Evolutionary conservation across 2,329 filamentous ascomycete genomes (phyloP).

Genomic region (Reticulascus tulasneorum): DNA sequence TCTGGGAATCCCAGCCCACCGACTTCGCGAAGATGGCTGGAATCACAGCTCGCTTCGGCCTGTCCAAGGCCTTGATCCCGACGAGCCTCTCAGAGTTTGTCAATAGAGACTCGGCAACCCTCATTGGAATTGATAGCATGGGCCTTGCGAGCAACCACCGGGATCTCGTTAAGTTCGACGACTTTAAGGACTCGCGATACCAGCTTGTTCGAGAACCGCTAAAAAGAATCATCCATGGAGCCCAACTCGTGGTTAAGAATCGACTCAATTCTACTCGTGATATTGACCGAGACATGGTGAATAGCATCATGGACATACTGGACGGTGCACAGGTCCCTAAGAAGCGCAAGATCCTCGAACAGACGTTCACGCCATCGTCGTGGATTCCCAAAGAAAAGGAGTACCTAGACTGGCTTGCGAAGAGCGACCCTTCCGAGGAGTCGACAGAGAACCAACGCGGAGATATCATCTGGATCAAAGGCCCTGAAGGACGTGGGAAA

Average conservation of each 20-base stretch:
- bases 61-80: slow-evolving; percentile 25
- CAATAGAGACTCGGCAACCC: slow-evolving; percentile 32
- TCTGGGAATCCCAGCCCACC: slow-evolving; percentile 35
- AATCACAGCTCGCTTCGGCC: too few relatives aligned
- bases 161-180: slow-evolving; percentile 37
- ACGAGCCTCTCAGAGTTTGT: slow-evolving; percentile 34
- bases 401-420: slow-evolving; percentile 30
- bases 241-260: slow-evolving; percentile 29
- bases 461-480: slow-evolving; percentile 35
- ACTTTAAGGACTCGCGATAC: slow-evolving; percentile 32
- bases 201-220: slow-evolving; percentile 31
- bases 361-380: slow-evolving; percentile 28
- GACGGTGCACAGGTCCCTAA: slow-evolving; percentile 28
- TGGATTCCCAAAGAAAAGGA: slow-evolving; percentile 34
- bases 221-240: slow-evolving; percentile 32
- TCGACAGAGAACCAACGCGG: slow-evolving; percentile 8
- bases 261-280: slow-evolving; percentile 31
- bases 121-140: slow-evolving; percentile 29
- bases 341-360: slow-evolving; percentile 26
- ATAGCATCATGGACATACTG: slow-evolving; percentile 25
- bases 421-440: slow-evolving; percentile 7
- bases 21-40: slow-evolving; percentile 31
- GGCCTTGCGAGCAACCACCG: slow-evolving; percentile 34
- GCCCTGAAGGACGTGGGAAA: slow-evolving; percentile 37
- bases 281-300: slow-evolving; percentile 28